Conservation (phyloP, 2,329 filamentous ascomycete species). For the Colletotrichum graminicola region DNA sequence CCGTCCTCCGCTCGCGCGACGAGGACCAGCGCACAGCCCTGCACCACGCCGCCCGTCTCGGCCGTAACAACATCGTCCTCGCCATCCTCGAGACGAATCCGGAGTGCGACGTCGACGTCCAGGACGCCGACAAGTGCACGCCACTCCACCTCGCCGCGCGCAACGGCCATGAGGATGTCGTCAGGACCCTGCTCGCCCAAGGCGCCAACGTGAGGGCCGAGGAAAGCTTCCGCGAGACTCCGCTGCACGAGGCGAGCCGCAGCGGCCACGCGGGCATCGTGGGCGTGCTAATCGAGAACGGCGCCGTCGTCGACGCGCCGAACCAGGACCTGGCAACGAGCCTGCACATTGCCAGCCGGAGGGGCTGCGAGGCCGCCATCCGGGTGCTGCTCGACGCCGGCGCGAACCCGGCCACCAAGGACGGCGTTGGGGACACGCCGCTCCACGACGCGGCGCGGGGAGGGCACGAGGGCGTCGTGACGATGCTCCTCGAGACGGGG, state of each 20-base stretch:
- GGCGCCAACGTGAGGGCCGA: constrained; percentile 41
- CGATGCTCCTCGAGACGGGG: constrained; percentile 40
- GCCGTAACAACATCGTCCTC: constrained; percentile 29
- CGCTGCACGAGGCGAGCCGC: constrained; percentile 39
- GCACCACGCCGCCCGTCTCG: constrained; percentile 41
- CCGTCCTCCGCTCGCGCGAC: constrained; percentile 39
- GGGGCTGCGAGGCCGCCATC: constrained; percentile 28
- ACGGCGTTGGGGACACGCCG: constrained; percentile 42
- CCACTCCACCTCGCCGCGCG: constrained; percentile 41
- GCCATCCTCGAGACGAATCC: constrained; percentile 36
- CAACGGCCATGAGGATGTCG: constrained; percentile 41
- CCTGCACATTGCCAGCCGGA: constrained; percentile 37
- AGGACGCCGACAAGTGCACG: constrained; percentile 37
- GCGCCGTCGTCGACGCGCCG: constrained; percentile 41
- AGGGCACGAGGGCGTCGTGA: constrained; percentile 38
- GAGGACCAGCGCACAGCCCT: constrained; percentile 38
- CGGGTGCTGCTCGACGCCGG: constrained; percentile 28
- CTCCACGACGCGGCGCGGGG: constrained; percentile 40
- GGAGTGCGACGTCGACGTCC: constrained; percentile 34
- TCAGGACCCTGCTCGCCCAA: constrained; percentile 23
- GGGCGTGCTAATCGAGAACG: constrained; percentile 31
- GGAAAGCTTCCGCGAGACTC: constrained; percentile 41
- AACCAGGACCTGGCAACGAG: constrained; percentile 39
- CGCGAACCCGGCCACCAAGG: constrained; percentile 41
- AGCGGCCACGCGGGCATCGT: constrained; percentile 36